Conservation (phyloP, 139 green algal genomes). For the Diplosphaera chodatii region DNA sequence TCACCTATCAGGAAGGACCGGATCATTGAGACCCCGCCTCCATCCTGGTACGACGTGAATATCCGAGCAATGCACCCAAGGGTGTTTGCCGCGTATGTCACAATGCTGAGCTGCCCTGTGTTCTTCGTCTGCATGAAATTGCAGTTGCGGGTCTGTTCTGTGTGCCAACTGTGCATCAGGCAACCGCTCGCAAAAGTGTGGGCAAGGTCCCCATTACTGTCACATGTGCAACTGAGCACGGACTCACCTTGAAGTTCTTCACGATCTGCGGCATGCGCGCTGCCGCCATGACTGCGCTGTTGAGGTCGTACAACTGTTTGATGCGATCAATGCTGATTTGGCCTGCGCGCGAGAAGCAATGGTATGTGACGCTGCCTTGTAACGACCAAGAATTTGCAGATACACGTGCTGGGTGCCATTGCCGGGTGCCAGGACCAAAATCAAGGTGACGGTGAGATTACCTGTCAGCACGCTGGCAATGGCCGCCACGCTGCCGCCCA, state of each 20-base stretch:
- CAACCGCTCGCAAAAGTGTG: too few species aligned
- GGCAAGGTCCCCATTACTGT: too few species aligned
- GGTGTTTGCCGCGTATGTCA: conserved; percentile 60
- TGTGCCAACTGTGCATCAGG: too few species aligned
- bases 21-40: conserved; percentile 61
- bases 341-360: conserved; percentile 20
- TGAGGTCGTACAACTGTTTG: conserved; percentile 43
- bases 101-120: conserved; percentile 66
- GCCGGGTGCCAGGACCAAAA: too few species aligned
- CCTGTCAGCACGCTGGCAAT: conserved; percentile 8
- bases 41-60: conserved; percentile 69
- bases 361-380: not conserved
- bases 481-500: conserved; percentile 10
- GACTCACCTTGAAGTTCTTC: conserved; percentile 38
- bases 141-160: too few species aligned
- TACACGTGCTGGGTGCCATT: too few species aligned
- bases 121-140: conserved; percentile 15
- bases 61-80: conserved; percentile 54
- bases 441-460: too few species aligned
- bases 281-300: conserved; percentile 59
- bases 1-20: conserved; percentile 58
- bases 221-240: not conserved
- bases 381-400: too few species aligned
- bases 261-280: conserved; percentile 66
- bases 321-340: conserved; percentile 23